Percentiles rank a stretch among this genome's conserved stretches.
These are phyloP conservation scores for Ogataea ramenticola DNA, from an alignment of 805 yeast species.

Conservation along the genomic window DNA sequence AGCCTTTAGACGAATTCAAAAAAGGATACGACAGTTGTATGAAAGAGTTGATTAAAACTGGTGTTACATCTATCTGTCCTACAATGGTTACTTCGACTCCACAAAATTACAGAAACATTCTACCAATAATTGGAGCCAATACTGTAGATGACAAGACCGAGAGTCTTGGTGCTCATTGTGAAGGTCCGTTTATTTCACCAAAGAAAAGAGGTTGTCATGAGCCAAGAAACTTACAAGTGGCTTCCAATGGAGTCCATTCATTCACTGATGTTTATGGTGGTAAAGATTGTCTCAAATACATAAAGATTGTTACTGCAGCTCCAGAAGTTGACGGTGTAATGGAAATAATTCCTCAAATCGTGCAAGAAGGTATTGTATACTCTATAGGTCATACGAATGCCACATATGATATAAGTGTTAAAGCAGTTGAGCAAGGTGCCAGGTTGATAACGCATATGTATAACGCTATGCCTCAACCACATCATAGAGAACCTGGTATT, in stretches of 20 bases:
- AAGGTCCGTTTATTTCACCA: constrained; percentile 49
- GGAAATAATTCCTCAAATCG: constrained; percentile 30
- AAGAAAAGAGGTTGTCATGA: constrained; percentile 47
- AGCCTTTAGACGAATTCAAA: constrained; percentile 27
- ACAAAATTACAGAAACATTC: constrained; percentile 38
- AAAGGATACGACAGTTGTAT: constrained; percentile 35
- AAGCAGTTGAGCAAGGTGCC: constrained; percentile 45
- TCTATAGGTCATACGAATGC: constrained; percentile 45
- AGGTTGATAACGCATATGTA: constrained; percentile 55
- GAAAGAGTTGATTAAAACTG: constrained; percentile 40
- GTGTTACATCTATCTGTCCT: constrained; percentile 51
- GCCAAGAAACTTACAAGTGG: constrained; percentile 34
- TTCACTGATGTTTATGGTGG: constrained; percentile 33
- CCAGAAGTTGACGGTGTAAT: constrained; percentile 42
- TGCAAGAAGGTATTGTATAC: constrained; percentile 26
- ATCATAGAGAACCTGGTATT: constrained; percentile 51
- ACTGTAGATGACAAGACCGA: constrained; percentile 30
- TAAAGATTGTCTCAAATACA: constrained; percentile 19
- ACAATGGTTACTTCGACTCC: constrained; percentile 47
- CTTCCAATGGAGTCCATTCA: constrained; percentile 23
- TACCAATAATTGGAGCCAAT: constrained; percentile 34
- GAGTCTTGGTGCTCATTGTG: constrained; percentile 51
- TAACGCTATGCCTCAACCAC: constrained; percentile 57
- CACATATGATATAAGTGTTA: constrained; percentile 22
- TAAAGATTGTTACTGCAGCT: constrained; percentile 41